phyloP scores from a whole-genome alignment of 768 basidiomycete species.

The Lentinula raphanica region DNA sequence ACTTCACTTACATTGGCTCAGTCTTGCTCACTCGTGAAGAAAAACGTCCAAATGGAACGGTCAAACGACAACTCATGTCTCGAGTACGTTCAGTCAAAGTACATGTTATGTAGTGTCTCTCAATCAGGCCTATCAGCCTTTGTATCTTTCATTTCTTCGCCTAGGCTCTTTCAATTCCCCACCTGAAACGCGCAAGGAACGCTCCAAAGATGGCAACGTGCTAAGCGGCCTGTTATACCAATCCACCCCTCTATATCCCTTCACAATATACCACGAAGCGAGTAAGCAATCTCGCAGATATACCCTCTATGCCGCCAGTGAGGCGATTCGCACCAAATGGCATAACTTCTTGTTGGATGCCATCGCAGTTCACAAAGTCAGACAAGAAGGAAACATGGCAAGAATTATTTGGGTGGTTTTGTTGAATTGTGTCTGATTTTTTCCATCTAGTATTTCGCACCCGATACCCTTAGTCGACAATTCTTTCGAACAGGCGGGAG shows the following conservation, averaged over 20 bases:
- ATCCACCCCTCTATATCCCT: slow-evolving; percentile 60
- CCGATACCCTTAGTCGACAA: slow-evolving; percentile 51
- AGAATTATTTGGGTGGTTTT: slow-evolving; percentile 7
- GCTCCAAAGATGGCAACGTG: slow-evolving; percentile 50
- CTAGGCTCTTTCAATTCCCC: slow-evolving; percentile 58
- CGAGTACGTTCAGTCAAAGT: slow-evolving; percentile 42
- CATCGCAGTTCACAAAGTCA: slow-evolving; percentile 54
- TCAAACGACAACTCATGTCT: slow-evolving; percentile 53
- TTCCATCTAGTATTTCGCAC: slow-evolving; percentile 58
- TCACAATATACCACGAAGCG: slow-evolving; percentile 70
- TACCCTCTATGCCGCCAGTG: slow-evolving; percentile 63
- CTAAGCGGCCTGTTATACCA: slow-evolving; percentile 51
- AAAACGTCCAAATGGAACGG: slow-evolving; percentile 39
- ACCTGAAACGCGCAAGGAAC: slow-evolving; percentile 61
- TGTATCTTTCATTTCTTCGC: slow-evolving; percentile 74
- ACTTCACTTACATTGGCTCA: slow-evolving; percentile 20
- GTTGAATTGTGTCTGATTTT: background rate
- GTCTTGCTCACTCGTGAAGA: slow-evolving; percentile 66
- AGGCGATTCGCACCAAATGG: slow-evolving; percentile 61
- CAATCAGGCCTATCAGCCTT: slow-evolving; percentile 44
- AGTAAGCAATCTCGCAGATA: slow-evolving; percentile 55
- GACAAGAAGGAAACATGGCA: slow-evolving; percentile 74
- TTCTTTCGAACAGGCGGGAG: slow-evolving; percentile 42
- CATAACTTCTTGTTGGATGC: slow-evolving; percentile 53
- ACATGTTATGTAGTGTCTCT: background rate